Percentiles rank a stretch among this genome's conserved stretches.
Evolutionary conservation across 148 eudicot genomes (phyloP).

Genomic region (Suaeda aralocaspica): DNA sequence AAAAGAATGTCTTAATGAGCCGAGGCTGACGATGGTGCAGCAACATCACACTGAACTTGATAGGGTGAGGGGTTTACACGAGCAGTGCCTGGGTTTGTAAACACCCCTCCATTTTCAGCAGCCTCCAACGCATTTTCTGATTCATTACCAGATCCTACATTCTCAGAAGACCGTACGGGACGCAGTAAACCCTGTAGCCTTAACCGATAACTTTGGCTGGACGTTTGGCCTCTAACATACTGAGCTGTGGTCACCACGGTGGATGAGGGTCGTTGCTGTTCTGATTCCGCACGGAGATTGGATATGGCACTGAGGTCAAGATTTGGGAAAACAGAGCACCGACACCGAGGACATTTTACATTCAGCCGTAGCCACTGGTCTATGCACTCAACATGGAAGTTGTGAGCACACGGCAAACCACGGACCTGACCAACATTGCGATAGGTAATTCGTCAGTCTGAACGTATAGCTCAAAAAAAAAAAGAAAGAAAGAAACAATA

Average conservation of each 20-base stretch:
- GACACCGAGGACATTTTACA: conserved; percentile 93
- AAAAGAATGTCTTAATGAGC: too few species aligned
- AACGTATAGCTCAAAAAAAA: background rate
- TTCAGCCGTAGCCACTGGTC: conserved; percentile 95
- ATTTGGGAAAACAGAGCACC: conserved; percentile 88
- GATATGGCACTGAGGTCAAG: conserved; percentile 88
- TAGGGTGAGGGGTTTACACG: conserved; percentile 15
- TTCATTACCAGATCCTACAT: conserved; percentile 38
- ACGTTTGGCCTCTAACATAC: conserved; percentile 56
- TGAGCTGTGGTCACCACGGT: conserved; percentile 50
- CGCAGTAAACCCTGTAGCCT: conserved; percentile 79
- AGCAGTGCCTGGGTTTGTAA: conserved; percentile 6
- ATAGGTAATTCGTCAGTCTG: background rate
- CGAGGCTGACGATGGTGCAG: conserved; percentile 24
- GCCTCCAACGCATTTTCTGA: conserved; percentile 41
- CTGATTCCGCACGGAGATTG: conserved; percentile 64
- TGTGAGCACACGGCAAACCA: conserved; percentile 97
- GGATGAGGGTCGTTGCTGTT: conserved; percentile 50
- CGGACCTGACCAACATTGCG: conserved; percentile 57
- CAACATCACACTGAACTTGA: conserved; percentile 11
- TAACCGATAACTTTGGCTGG: conserved; percentile 73
- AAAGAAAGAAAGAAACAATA: background rate
- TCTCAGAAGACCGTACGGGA: conserved; percentile 51
- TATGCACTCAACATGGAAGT: conserved; percentile 91
- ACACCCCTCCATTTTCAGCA: conserved; percentile 50